Conservation (phyloP, 148 eudicot species). For the Drosera capensis region DNA sequence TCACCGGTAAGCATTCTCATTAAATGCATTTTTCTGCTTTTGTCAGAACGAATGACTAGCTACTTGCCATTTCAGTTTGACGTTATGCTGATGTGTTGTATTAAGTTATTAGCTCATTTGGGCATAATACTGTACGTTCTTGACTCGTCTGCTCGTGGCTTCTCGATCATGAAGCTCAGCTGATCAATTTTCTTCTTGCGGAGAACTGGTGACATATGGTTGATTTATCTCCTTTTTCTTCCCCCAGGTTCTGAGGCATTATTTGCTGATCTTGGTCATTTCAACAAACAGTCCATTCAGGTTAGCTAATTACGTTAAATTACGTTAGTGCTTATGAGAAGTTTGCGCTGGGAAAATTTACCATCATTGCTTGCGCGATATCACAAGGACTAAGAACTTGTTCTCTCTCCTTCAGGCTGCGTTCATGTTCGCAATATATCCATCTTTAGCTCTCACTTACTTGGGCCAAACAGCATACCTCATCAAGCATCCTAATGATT, state of each 20-base stretch:
- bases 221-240: conserved; percentile 1
- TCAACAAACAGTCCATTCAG: conserved; percentile 3
- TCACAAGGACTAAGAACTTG: too few species aligned
- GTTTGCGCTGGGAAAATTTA: neutral
- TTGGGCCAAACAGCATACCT: conserved; percentile 77
- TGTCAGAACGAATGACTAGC: too few species aligned
- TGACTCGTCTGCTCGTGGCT: too few species aligned
- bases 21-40: neutral
- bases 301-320: neutral
- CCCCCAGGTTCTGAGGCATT: conserved; percentile 39
- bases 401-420: too few species aligned
- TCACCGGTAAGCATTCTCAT: conserved; percentile 18
- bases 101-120: too few species aligned
- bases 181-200: too few species aligned
- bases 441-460: conserved; percentile 49
- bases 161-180: too few species aligned
- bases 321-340: neutral
- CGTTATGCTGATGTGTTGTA: too few species aligned
- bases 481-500: conserved; percentile 39
- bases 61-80: too few species aligned
- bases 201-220: neutral
- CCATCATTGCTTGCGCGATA: too few species aligned
- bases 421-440: too few species aligned
- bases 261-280: conserved; percentile 53
- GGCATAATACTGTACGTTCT: too few species aligned